phyloP scores from a whole-genome alignment of 83 land plant genomes.

The Picea mariana region DNA sequence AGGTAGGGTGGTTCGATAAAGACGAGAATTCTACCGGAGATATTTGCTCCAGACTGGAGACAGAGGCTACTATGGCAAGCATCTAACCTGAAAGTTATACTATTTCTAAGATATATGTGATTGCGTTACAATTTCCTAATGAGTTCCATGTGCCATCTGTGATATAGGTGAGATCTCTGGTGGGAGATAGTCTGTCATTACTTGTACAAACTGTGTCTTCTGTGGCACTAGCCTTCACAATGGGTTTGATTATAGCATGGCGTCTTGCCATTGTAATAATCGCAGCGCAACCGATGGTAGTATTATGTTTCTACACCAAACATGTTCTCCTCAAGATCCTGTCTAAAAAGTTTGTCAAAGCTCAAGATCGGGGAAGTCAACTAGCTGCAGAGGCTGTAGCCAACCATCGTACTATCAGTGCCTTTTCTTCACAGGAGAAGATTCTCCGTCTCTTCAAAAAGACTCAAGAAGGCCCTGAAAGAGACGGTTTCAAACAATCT shows the following conservation, averaged over 20 bases:
- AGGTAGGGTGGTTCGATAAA: slow-evolving; percentile 86
- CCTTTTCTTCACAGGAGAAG: slow-evolving; percentile 55
- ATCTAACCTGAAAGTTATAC: background rate
- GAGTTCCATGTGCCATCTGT: too few species aligned
- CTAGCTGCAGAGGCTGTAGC: slow-evolving; percentile 62
- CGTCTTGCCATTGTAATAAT: slow-evolving; percentile 39
- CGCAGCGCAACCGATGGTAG: slow-evolving; percentile 63
- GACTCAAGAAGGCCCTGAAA: slow-evolving; percentile 7
- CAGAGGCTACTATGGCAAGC: slow-evolving; percentile 78
- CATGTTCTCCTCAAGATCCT: slow-evolving; percentile 33
- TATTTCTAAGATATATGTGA: too few species aligned
- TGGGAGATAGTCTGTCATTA: slow-evolving; percentile 68
- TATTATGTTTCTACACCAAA: slow-evolving; percentile 53
- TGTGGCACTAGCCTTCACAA: slow-evolving; percentile 33
- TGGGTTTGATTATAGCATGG: too few species aligned
- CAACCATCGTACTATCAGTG: slow-evolving; percentile 24
- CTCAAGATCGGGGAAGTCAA: slow-evolving; percentile 55
- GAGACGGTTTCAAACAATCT: slow-evolving; percentile 22
- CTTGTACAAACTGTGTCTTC: slow-evolving; percentile 58
- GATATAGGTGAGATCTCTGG: slow-evolving; percentile 56
- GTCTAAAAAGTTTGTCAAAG: slow-evolving; percentile 18
- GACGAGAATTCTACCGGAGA: slow-evolving; percentile 47
- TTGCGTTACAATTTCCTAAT: too few species aligned
- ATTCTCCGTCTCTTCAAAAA: too few species aligned
- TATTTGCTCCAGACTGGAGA: slow-evolving; percentile 60